These are phyloP conservation scores for Cladochytrium replicatum DNA, from an alignment of 192 early-diverging fungal genomes.

Conservation along the genomic window DNA sequence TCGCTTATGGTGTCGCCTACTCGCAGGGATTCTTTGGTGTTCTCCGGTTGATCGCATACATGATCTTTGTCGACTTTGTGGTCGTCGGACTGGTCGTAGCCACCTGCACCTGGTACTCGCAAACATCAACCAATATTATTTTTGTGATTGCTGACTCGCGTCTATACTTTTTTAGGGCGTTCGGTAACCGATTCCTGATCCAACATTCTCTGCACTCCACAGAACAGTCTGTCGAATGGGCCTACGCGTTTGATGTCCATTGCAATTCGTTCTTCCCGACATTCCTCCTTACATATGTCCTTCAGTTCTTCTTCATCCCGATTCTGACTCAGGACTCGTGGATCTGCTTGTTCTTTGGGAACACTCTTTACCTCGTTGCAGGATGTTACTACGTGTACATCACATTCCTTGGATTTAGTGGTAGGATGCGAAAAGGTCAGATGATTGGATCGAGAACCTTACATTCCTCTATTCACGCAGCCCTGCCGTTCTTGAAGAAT, in stretches of 20 bases:
- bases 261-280: slow-evolving; percentile 92
- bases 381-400: slow-evolving; percentile 73
- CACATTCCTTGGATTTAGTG: slow-evolving; percentile 90
- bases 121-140: not conserved
- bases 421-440: slow-evolving; percentile 38
- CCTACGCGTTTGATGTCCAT: slow-evolving; percentile 93
- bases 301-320: slow-evolving; percentile 89
- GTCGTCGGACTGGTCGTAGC: slow-evolving; percentile 60
- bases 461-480: slow-evolving; percentile 30
- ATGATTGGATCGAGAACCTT: too few relatives aligned
- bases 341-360: slow-evolving; percentile 77
- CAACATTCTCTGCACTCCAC: slow-evolving; percentile 66
- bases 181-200: slow-evolving; percentile 73
- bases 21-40: slow-evolving; percentile 54
- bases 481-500: slow-evolving; percentile 85
- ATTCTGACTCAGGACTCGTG: slow-evolving; percentile 66
- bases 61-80: slow-evolving; percentile 76
- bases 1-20: slow-evolving; percentile 76
- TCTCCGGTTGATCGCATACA: slow-evolving; percentile 64
- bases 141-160: not conserved
- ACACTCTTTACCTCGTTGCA: slow-evolving; percentile 77
- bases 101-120: slow-evolving; percentile 59
- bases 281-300: slow-evolving; percentile 75
- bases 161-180: slow-evolving; percentile 33
- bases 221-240: slow-evolving; percentile 89